Conservation (phyloP, 805 yeast species). For the Teunomyces kruisii region DNA sequence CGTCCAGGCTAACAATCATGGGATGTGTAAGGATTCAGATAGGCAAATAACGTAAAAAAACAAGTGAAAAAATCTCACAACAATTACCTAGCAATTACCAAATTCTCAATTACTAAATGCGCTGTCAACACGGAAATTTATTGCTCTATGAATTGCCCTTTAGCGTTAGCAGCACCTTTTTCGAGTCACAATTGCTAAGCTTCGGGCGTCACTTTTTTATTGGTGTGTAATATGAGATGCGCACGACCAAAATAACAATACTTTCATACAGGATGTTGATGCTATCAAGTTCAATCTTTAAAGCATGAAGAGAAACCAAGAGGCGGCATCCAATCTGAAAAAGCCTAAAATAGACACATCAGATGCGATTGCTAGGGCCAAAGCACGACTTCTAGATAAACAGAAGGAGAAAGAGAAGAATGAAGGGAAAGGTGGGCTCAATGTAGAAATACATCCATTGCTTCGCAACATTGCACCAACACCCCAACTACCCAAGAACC, state of each 20-base stretch:
- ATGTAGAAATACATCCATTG: slow-evolving; percentile 39
- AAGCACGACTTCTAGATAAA: slow-evolving; percentile 8
- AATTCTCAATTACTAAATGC: background rate
- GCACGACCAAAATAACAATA: slow-evolving; percentile 3
- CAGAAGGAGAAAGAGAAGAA: background rate
- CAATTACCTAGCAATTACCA: background rate
- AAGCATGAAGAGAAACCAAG: slow-evolving; percentile 2
- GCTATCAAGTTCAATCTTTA: no score
- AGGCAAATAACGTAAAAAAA: background rate
- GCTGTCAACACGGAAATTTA: background rate
- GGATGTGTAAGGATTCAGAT: background rate
- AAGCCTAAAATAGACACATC: background rate
- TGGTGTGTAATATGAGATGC: background rate
- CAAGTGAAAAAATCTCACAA: background rate
- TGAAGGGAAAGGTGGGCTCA: slow-evolving; percentile 23
- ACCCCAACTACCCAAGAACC: slow-evolving; percentile 24
- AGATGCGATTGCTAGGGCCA: slow-evolving; percentile 10
- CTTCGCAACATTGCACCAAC: slow-evolving; percentile 26
- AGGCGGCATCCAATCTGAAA: background rate
- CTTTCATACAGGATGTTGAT: background rate
- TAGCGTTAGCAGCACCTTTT: background rate
- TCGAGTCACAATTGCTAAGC: background rate
- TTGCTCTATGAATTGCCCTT: background rate
- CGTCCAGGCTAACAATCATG: slow-evolving; percentile 35
- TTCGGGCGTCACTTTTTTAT: background rate